A percentile compares a stretch with the other conserved stretches of the same genome.
phyloP scores from a whole-genome alignment of 139 green algal genomes.

The Chlorella sp. region DNA sequence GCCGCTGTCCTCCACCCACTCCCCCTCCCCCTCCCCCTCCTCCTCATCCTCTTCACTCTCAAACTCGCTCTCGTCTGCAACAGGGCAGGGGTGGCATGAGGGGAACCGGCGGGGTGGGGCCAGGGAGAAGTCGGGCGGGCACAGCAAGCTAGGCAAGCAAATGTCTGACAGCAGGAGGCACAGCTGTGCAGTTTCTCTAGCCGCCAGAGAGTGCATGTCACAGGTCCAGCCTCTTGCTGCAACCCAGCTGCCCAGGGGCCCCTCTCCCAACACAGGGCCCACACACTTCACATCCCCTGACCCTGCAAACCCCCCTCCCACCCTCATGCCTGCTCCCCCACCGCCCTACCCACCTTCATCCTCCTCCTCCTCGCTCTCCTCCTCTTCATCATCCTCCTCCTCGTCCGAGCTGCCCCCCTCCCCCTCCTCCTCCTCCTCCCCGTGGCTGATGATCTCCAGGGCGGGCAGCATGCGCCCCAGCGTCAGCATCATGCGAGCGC shows the following conservation, averaged over 20 bases:
- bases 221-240: no score
- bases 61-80: neutral
- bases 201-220: no score
- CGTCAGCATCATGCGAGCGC: neutral
- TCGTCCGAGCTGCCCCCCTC: neutral
- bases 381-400: neutral
- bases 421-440: neutral
- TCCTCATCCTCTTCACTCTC: neutral
- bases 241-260: neutral
- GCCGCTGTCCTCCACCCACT: neutral
- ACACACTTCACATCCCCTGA: no score
- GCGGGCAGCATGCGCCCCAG: slow-evolving; percentile 25
- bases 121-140: neutral
- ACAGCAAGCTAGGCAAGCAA: neutral
- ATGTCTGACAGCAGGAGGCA: neutral
- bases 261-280: neutral
- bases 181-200: no score
- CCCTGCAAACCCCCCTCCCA: neutral
- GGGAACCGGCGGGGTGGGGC: neutral
- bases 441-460: neutral
- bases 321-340: neutral
- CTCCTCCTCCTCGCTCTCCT: neutral
- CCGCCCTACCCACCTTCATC: neutral
- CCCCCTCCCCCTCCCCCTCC: neutral
- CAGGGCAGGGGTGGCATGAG: neutral